phyloP scores from a whole-genome alignment of 768 basidiomycete genomes.

The Boletus coccyginus region DNA sequence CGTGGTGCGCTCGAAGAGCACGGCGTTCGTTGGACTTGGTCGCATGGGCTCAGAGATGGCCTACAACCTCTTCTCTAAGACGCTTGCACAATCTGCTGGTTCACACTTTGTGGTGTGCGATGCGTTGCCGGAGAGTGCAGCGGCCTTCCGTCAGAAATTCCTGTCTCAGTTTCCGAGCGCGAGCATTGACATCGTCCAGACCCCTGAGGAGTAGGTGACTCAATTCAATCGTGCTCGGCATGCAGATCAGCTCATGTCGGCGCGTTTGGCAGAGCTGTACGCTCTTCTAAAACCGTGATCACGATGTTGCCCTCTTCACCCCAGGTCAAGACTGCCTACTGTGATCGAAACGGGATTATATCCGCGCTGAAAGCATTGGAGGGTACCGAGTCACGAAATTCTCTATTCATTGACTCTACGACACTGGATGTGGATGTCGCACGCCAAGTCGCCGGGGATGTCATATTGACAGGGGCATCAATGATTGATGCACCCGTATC shows the following conservation, averaged over 20 bases:
- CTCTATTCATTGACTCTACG: constrained; percentile 86
- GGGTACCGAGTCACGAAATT: constrained; percentile 36
- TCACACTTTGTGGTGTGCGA: constrained; percentile 78
- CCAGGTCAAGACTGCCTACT: constrained; percentile 78
- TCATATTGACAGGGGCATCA: constrained; percentile 53
- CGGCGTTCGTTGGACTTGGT: constrained; percentile 83
- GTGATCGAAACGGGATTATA: constrained; percentile 57
- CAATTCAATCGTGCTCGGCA: neutral
- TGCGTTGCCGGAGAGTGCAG: constrained; percentile 56
- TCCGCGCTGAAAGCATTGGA: constrained; percentile 54
- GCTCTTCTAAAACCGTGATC: constrained; percentile 62
- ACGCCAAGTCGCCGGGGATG: constrained; percentile 55
- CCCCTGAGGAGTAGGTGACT: constrained; percentile 69
- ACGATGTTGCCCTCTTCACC: constrained; percentile 95
- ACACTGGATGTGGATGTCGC: constrained; percentile 83
- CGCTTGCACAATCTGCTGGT: constrained; percentile 49
- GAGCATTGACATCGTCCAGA: constrained; percentile 53
- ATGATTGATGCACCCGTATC: constrained; percentile 96
- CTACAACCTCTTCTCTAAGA: constrained; percentile 78
- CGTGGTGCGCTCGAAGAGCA: constrained; percentile 44
- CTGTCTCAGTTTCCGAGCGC: constrained; percentile 55
- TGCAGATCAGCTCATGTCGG: constrained; percentile 8
- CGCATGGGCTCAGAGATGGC: constrained; percentile 90
- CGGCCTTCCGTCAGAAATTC: constrained; percentile 56
- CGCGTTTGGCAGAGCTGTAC: constrained; percentile 50